Conservation (phyloP, 2,329 filamentous ascomycete genomes). For the Calonectria leucothoes region DNA sequence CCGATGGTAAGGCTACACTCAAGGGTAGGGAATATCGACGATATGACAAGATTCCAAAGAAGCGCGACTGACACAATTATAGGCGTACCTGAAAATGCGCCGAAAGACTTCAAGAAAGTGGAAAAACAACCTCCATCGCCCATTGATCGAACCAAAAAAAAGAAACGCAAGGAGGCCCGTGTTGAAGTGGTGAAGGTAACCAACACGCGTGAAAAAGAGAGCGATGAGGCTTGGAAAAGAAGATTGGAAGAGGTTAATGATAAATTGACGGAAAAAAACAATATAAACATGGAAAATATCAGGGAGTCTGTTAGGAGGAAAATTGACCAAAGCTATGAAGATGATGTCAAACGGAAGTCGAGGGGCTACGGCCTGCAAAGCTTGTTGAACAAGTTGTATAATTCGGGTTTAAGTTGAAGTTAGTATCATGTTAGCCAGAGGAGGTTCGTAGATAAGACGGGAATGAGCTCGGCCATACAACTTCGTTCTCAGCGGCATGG, state of each 20-base stretch:
- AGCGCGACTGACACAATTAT: neutral
- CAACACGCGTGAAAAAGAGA: neutral
- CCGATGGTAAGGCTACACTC: neutral
- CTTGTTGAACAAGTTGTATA: neutral
- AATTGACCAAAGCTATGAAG: neutral
- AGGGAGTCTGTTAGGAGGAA: neutral
- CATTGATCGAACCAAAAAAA: neutral
- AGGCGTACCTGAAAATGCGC: neutral
- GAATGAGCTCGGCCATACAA: neutral
- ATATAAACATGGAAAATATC: neutral
- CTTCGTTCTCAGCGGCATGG: neutral
- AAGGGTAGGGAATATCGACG: neutral
- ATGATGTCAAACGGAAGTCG: neutral
- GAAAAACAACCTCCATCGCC: neutral
- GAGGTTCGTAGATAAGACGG: neutral
- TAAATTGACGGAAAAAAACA: neutral
- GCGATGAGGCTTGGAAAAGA: neutral
- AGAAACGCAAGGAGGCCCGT: neutral
- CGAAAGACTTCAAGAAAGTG: neutral
- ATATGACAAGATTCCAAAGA: neutral
- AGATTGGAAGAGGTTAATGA: neutral
- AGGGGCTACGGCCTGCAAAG: neutral
- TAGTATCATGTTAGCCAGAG: neutral
- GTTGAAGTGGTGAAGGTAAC: neutral
- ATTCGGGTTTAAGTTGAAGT: neutral